Evolutionary conservation across 2,329 filamentous ascomycete species (phyloP), one percentile per base, ranked within the genome.

Genomic region (Biscogniauxia sp.): DNA sequence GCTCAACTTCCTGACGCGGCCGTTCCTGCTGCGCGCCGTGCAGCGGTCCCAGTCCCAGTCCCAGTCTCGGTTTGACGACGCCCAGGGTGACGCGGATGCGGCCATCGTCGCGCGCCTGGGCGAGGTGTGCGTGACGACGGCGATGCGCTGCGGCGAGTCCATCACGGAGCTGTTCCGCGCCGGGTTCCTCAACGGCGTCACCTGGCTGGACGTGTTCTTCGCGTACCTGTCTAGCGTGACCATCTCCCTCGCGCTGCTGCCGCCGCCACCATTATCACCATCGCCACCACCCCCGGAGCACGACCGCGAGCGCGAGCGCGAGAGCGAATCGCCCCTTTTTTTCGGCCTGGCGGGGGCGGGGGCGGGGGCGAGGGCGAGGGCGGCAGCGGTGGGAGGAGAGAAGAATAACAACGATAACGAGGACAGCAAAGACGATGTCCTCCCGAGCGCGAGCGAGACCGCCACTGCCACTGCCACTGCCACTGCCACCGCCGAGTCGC

Each of bases 1-100:
- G 0, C 59, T 73, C 4, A 64, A 59, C 19, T 68, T 72, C 51
- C 60, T 73, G 19, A 68, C 67, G 6, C 68, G 70, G 1, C 71
- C 70, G 5, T 73, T 73, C 60, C 61, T 72, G 19, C 62, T 69
- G 17, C 57, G 65, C 37, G 61, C 62, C 13, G 64, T 70, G 5
- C 59, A 66, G 26, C 64, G 65, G 23, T 23, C 23, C 9, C 45
- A 13, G 28, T 13, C 7, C 7, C 7, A 7, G 6, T 32, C 23
- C 9, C 45, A 7, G 28, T 7, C 7, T 2, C 7, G 11, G 28
- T 32, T 20, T 6, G 53, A 59, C n/a, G 59, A 54, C 19, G 61
- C 28, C 28, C 7, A 32, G 28, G 7, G 7, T 7, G 28, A 32
- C 7, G 56, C 63, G 7, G 67, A 69, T 19, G 64, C 54, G 8